These are phyloP conservation scores for Xylaria flabelliformis DNA, from an alignment of 495 filamentous ascomycete species.

Conservation along the genomic window DNA sequence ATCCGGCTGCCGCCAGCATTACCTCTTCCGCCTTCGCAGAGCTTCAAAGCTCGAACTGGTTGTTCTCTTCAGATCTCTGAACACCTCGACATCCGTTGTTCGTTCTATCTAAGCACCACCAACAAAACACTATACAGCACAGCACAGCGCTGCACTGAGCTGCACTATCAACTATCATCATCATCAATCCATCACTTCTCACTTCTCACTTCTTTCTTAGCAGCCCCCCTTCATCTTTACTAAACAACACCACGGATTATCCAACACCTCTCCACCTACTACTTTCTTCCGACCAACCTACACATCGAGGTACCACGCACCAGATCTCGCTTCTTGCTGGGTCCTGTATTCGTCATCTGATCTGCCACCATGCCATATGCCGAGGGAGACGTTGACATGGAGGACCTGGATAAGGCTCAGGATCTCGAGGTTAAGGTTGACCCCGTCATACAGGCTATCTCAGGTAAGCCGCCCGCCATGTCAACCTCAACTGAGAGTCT, in stretches of 20 bases:
- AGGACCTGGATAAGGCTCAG: conserved; percentile 64
- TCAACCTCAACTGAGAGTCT: conserved; percentile 3
- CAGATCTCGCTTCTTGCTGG: neutral
- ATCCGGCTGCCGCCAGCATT: neutral
- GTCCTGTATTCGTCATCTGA: conserved; percentile 22
- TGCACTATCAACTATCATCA: neutral
- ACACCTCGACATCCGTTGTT: conserved; percentile 18
- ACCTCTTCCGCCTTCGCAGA: neutral
- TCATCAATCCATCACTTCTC: conserved; percentile 21
- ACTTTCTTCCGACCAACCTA: neutral
- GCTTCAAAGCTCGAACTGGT: neutral
- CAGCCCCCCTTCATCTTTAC: conserved; percentile 6
- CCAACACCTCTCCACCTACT: neutral
- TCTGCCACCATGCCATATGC: conserved; percentile 42
- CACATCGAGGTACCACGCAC: conserved; percentile 18
- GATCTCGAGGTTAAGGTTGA: conserved; percentile 67
- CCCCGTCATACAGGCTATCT: conserved; percentile 64
- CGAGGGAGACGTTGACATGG: conserved; percentile 80
- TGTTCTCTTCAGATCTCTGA: neutral
- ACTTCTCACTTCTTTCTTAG: neutral
- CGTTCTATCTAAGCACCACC: conserved; percentile 4
- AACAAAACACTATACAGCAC: conserved; percentile 4
- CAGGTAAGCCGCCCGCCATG: conserved; percentile 46
- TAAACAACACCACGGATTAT: neutral
- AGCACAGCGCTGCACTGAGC: neutral